Conservation (phyloP, 306 rosid genomes). For the Malus sieversii region DNA sequence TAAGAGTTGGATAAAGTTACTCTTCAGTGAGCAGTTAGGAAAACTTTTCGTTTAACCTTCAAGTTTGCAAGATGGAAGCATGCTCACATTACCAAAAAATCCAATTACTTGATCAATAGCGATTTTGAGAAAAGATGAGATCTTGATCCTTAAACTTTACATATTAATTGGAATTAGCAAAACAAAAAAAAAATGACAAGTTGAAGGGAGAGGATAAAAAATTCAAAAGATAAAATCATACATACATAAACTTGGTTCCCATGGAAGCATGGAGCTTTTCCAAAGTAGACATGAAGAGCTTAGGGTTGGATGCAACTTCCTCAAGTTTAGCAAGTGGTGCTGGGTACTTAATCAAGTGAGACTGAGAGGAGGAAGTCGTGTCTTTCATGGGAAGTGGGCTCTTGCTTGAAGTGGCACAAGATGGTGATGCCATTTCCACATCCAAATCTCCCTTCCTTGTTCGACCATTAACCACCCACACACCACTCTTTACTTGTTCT, state of each 20-base stretch:
- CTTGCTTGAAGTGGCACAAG: slow-evolving; percentile 24
- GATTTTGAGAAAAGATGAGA: neutral
- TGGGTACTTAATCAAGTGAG: slow-evolving; percentile 38
- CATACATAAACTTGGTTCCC: slow-evolving; percentile 89
- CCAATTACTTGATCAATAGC: neutral
- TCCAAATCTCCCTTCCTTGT: slow-evolving; percentile 19
- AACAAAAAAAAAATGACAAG: neutral
- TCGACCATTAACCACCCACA: slow-evolving; percentile 19
- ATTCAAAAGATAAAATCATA: neutral
- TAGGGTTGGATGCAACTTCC: slow-evolving; percentile 45
- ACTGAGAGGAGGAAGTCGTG: slow-evolving; percentile 10
- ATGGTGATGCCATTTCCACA: slow-evolving; percentile 59
- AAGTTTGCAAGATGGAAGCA: slow-evolving; percentile 2
- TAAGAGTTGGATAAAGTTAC: neutral
- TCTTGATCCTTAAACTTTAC: neutral
- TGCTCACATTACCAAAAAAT: neutral
- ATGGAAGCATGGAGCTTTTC: slow-evolving; percentile 62
- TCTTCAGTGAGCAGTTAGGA: neutral
- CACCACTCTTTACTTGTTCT: slow-evolving; percentile 12
- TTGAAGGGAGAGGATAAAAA: neutral
- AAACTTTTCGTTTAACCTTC: neutral
- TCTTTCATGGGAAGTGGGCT: slow-evolving; percentile 41
- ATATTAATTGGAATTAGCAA: neutral
- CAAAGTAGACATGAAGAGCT: slow-evolving; percentile 53
- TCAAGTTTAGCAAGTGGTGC: slow-evolving; percentile 47